A percentile compares a stretch with the other conserved stretches of the same genome.
phyloP scores from a whole-genome alignment of 225 moss, liverwort and hornwort genomes.

The Rhytidiadelphus loreus region DNA sequence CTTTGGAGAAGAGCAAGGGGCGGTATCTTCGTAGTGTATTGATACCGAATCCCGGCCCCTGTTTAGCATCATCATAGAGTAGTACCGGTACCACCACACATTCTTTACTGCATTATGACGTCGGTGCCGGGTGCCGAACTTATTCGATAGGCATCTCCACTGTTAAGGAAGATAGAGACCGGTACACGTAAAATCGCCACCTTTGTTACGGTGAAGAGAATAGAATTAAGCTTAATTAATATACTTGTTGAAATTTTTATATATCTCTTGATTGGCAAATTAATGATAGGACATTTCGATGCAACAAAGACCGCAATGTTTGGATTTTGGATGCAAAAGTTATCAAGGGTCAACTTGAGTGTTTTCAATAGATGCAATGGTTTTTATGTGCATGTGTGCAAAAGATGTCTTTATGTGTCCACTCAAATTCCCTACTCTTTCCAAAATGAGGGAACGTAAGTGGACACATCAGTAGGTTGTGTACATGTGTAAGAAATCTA shows the following conservation, averaged over 20 bases:
- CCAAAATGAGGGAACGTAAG: no score
- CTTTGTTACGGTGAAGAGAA: neutral
- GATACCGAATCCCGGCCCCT: neutral
- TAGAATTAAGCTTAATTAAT: neutral
- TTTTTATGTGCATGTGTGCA: accelerated
- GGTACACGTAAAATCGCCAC: neutral
- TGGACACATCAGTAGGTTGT: no score
- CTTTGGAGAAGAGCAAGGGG: neutral
- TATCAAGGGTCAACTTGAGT: neutral
- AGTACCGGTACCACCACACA: neutral
- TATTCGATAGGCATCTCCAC: neutral
- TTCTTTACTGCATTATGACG: neutral
- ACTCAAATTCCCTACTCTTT: no score
- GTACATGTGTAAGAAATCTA: no score
- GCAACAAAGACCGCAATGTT: accelerated
- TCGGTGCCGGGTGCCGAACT: neutral
- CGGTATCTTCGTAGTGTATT: neutral
- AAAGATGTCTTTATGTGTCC: accelerated
- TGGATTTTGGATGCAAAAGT: neutral
- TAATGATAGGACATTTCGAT: neutral
- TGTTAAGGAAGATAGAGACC: neutral
- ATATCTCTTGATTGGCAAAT: accelerated
- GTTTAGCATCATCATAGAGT: neutral
- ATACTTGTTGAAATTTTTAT: accelerated
- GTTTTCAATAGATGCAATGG: accelerated